Conservation (phyloP, 2,329 filamentous ascomycete genomes). For the Ophiostoma quercus region DNA sequence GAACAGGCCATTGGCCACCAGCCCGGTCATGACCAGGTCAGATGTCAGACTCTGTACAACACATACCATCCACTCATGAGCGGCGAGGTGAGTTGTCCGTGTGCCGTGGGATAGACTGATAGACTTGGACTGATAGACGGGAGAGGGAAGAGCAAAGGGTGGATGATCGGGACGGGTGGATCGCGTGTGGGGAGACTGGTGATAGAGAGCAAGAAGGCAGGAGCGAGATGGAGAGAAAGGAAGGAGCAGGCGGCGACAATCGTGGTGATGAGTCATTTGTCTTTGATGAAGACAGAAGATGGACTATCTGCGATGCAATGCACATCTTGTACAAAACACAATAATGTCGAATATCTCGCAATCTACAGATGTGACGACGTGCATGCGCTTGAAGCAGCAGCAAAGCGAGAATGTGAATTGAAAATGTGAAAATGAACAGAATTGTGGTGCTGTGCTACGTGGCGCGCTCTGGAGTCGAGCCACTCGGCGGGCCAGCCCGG, state of each 20-base stretch:
- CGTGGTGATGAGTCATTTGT: not conserved
- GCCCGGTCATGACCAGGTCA: not conserved
- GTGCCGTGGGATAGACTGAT: not conserved
- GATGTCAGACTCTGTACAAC: not conserved
- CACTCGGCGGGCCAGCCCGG: conserved; percentile 8
- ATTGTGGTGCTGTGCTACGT: conserved; percentile 26
- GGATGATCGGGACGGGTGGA: conserved; percentile 4
- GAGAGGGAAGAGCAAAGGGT: not conserved
- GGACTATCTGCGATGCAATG: not conserved
- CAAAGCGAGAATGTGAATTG: not conserved
- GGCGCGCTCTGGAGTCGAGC: conserved; percentile 24
- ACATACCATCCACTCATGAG: not conserved
- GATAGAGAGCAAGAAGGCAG: not conserved
- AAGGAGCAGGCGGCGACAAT: not conserved
- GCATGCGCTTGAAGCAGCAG: not conserved
- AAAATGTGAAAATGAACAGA: not conserved
- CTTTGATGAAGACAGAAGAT: no score
- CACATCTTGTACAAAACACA: not conserved
- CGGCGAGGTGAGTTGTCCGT: conserved; percentile 1
- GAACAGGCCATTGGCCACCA: no score
- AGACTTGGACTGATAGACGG: not conserved
- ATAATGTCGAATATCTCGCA: not conserved
- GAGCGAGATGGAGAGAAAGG: not conserved
- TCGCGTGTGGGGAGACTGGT: not conserved
- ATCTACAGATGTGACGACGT: not conserved